These are phyloP conservation scores for Tolypocladium endophyticum DNA, from an alignment of 2,329 filamentous ascomycete genomes.

Conservation along the genomic window DNA sequence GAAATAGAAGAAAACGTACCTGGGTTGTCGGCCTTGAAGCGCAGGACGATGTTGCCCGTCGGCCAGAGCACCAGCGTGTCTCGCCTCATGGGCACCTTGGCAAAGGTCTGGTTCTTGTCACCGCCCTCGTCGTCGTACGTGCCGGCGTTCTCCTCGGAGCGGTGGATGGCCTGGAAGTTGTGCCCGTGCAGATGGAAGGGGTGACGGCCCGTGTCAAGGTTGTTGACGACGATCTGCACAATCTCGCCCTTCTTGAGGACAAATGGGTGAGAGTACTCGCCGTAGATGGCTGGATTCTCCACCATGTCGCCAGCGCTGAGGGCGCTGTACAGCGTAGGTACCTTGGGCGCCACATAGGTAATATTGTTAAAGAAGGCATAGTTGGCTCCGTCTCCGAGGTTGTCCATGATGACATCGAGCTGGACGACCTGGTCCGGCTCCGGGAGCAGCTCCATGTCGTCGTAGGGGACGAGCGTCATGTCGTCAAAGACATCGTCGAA, in stretches of 20 bases:
- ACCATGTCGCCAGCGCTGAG: constrained; percentile 52
- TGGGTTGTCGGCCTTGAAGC: constrained; percentile 59
- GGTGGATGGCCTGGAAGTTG: constrained; percentile 57
- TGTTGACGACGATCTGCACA: constrained; percentile 71
- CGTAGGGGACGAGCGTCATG: constrained; percentile 56
- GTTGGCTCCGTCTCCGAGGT: constrained; percentile 49
- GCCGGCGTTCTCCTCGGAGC: constrained; percentile 47
- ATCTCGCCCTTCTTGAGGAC: constrained; percentile 57
- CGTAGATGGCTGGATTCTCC: constrained; percentile 52
- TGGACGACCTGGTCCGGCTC: constrained; percentile 53
- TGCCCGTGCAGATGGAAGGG: constrained; percentile 75
- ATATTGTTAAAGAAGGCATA: constrained; percentile 66
- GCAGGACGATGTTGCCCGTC: constrained; percentile 56
- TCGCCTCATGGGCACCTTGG: constrained; percentile 49
- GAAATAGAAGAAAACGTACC: constrained; percentile 24
- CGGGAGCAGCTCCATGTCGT: constrained; percentile 49
- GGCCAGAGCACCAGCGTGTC: constrained; percentile 59
- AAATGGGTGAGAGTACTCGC: constrained; percentile 53
- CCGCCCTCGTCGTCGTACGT: constrained; percentile 37
- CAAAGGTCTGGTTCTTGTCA: constrained; percentile 33
- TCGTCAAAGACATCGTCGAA: constrained; percentile 62
- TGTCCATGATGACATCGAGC: constrained; percentile 53
- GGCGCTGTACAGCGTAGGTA: constrained; percentile 70
- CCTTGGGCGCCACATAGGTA: constrained; percentile 63
- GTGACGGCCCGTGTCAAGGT: constrained; percentile 59